phyloP scores from a whole-genome alignment of 2,329 filamentous ascomycete genomes.

The Colletotrichum paranaense region DNA sequence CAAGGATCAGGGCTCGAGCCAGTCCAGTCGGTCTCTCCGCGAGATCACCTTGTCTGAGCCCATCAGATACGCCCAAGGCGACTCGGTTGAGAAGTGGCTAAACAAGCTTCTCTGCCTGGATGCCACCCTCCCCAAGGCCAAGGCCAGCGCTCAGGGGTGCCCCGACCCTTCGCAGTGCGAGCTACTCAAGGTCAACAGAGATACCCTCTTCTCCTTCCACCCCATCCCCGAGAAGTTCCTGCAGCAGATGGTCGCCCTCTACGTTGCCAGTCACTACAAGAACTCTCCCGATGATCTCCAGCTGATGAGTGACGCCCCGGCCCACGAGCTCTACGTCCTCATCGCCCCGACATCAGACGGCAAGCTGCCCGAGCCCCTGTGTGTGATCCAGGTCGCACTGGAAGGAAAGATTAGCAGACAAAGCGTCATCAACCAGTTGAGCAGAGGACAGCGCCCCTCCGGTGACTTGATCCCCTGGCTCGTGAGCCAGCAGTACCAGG shows the following conservation, averaged over 20 bases:
- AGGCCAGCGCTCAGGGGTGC: constrained; percentile 78
- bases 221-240: constrained; percentile 96
- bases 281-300: constrained; percentile 99
- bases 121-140: constrained; percentile 85
- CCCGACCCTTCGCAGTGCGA: constrained; percentile 94
- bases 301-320: constrained; percentile 96
- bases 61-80: constrained; percentile 92
- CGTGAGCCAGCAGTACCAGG: constrained; percentile 97
- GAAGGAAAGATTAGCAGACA: constrained; percentile 95
- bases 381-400: constrained; percentile 92
- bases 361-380: constrained; percentile 90
- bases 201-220: constrained; percentile 98
- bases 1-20: constrained; percentile 70
- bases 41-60: constrained; percentile 95
- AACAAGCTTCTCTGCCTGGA: constrained; percentile 95
- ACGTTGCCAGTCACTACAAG: constrained; percentile 97
- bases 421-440: constrained; percentile 90
- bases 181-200: constrained; percentile 92
- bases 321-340: constrained; percentile 95
- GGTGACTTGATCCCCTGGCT: constrained; percentile 98
- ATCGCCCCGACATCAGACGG: constrained; percentile 86
- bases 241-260: constrained; percentile 97
- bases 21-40: constrained; percentile 81
- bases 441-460: constrained; percentile 86
- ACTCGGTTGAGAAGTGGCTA: constrained; percentile 94